phyloP scores from a whole-genome alignment of 179 eudicot species.

The Heliamphora pulchella region DNA sequence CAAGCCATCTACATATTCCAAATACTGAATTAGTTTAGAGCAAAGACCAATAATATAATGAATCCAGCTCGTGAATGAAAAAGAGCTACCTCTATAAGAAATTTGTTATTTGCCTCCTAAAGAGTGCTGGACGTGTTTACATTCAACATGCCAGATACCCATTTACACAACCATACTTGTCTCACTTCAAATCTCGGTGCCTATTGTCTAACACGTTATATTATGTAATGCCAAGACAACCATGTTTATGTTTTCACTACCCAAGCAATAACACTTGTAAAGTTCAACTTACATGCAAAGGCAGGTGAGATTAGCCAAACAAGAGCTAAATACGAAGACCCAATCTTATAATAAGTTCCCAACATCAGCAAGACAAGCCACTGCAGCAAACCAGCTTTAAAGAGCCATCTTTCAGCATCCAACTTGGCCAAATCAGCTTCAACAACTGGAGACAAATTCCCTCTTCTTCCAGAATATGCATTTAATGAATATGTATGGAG shows the following conservation, averaged over 20 bases:
- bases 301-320: conserved; percentile 85
- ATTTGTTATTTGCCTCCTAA: neutral
- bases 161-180: neutral
- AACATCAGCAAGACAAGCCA: conserved; percentile 60
- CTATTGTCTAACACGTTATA: neutral
- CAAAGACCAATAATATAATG: neutral
- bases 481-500: conserved; percentile 43
- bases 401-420: conserved; percentile 96
- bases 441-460: conserved; percentile 26
- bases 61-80: neutral
- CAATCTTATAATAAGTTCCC: conserved; percentile 62
- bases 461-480: conserved; percentile 33
- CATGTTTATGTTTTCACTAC: neutral
- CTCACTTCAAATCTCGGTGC: conserved; percentile 1
- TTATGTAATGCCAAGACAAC: neutral
- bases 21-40: conserved; percentile 20
- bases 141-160: neutral
- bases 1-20: conserved; percentile 66
- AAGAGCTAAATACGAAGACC: conserved; percentile 73
- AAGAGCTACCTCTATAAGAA: neutral
- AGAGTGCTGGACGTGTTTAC: neutral
- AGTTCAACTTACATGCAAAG: conserved; percentile 74
- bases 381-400: conserved; percentile 74
- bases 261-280: neutral
- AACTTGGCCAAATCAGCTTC: conserved; percentile 54